Conservation (phyloP, 1,284 basidiomycete genomes). For the Coniophora puteana region DNA sequence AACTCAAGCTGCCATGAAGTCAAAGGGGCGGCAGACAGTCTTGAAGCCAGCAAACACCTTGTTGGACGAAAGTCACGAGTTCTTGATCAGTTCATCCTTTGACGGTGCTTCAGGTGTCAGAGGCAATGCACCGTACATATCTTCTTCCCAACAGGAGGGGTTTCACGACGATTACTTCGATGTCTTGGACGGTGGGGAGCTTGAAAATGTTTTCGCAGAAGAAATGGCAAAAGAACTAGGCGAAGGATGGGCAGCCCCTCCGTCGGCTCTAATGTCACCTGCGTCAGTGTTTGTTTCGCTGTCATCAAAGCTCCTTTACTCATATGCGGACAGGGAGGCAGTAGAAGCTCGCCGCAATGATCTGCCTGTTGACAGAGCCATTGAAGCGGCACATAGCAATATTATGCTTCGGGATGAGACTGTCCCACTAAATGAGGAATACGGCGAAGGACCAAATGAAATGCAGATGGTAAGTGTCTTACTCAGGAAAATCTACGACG, state of each 20-base stretch:
- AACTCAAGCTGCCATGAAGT: constrained; percentile 36
- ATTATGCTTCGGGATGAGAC: too few relatives aligned
- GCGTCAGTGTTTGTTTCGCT: constrained; percentile 10
- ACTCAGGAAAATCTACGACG: too few relatives aligned
- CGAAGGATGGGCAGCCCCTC: constrained; percentile 55
- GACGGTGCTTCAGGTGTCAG: constrained; percentile 51
- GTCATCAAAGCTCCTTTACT: constrained; percentile 7
- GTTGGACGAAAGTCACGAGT: constrained; percentile 64
- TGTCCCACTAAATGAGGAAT: too few relatives aligned
- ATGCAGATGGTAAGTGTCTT: too few relatives aligned
- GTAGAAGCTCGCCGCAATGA: constrained; percentile 4
- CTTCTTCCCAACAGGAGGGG: constrained; percentile 53
- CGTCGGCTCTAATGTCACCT: constrained; percentile 18
- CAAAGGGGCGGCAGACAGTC: constrained; percentile 26
- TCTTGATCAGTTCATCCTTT: constrained; percentile 62
- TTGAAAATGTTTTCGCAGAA: constrained; percentile 58
- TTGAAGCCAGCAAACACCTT: constrained; percentile 17
- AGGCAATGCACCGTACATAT: constrained; percentile 33
- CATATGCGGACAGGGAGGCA: constrained; percentile 12
- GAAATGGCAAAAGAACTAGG: constrained; percentile 72
- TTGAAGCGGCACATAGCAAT: too few relatives aligned
- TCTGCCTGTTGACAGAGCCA: constrained; percentile 11
- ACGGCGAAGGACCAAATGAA: too few relatives aligned
- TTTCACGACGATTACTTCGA: constrained; percentile 53
- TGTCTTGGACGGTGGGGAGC: constrained; percentile 49